phyloP scores from a whole-genome alignment of 2,329 filamentous ascomycete genomes.

The Talaromyces verruculosus region DNA sequence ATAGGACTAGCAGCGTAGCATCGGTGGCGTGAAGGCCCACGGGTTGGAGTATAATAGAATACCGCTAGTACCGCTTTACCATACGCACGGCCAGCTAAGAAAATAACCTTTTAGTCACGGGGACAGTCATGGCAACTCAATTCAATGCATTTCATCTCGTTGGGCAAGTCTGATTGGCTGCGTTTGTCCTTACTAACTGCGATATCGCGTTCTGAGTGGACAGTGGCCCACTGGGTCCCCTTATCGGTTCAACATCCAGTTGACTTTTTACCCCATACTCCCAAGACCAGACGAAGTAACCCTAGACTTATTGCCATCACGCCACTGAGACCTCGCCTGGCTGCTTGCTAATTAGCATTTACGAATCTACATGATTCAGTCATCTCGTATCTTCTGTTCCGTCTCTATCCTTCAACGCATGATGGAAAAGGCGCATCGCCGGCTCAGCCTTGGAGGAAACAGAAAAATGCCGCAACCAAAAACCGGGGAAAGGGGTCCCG shows the following conservation, averaged over 20 bases:
- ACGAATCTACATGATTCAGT: not conserved
- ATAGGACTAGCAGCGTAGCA: not conserved
- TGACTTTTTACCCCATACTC: not conserved
- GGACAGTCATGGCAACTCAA: not conserved
- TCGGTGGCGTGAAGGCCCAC: not conserved
- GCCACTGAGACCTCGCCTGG: not conserved
- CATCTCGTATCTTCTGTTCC: not conserved
- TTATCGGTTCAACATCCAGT: not conserved
- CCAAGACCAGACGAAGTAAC: slow-evolving; percentile 5
- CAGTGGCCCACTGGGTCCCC: not conserved
- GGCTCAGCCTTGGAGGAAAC: not conserved
- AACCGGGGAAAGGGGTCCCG: not conserved
- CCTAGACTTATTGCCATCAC: not conserved
- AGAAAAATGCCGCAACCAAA: not conserved
- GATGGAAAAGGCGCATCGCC: not conserved
- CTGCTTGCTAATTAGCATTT: not conserved
- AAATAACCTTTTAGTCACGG: not conserved
- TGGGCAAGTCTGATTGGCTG: not conserved
- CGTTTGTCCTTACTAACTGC: not conserved
- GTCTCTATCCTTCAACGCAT: not conserved
- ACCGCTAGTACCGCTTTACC: not conserved
- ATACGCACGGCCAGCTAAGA: not conserved
- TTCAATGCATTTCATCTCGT: not conserved
- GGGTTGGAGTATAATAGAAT: not conserved
- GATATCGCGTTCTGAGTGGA: not conserved